Percentiles rank a stretch among this genome's conserved stretches.
phyloP scores from a whole-genome alignment of 2,329 filamentous ascomycete species.

The Ophiostoma piceae region DNA sequence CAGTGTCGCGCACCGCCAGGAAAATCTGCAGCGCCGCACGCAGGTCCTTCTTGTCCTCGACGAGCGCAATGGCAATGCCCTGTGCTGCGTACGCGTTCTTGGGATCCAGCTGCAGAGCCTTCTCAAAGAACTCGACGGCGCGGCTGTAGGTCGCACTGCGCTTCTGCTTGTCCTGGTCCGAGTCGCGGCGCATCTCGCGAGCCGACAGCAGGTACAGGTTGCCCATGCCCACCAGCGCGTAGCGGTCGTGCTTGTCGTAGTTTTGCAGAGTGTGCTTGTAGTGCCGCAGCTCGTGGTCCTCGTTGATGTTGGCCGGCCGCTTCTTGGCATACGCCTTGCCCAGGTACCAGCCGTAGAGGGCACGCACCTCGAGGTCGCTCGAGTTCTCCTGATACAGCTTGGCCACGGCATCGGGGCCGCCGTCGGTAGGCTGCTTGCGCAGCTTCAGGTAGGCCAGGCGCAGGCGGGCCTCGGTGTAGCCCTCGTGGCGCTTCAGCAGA shows the following conservation, averaged over 20 bases:
- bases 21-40: constrained; percentile 79
- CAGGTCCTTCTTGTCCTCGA: constrained; percentile 90
- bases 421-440: constrained; percentile 71
- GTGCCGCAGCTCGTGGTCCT: constrained; percentile 87
- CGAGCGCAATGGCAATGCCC: constrained; percentile 86
- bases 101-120: constrained; percentile 88
- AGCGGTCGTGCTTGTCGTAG: constrained; percentile 96
- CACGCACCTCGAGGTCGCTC: constrained; percentile 82
- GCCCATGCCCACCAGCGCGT: constrained; percentile 93
- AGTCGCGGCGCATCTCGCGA: constrained; percentile 88
- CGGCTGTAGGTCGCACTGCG: constrained; percentile 80
- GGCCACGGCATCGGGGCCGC: constrained; percentile 78
- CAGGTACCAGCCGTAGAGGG: constrained; percentile 92
- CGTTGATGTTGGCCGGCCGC: constrained; percentile 69
- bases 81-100: constrained; percentile 96
- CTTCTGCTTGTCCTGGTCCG: constrained; percentile 86
- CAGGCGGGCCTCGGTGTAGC: constrained; percentile 88
- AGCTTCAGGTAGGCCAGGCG: constrained; percentile 87
- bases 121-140: constrained; percentile 97
- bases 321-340: constrained; percentile 77
- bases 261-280: constrained; percentile 95
- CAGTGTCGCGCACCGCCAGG: constrained; percentile 80
- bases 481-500: constrained; percentile 73
- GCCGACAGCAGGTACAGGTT: constrained; percentile 84
- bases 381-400: constrained; percentile 81